Evolutionary conservation across 305 asterid genomes (phyloP), one percentile per base, ranked within the genome.

Genomic region (Salvia sclarea): DNA sequence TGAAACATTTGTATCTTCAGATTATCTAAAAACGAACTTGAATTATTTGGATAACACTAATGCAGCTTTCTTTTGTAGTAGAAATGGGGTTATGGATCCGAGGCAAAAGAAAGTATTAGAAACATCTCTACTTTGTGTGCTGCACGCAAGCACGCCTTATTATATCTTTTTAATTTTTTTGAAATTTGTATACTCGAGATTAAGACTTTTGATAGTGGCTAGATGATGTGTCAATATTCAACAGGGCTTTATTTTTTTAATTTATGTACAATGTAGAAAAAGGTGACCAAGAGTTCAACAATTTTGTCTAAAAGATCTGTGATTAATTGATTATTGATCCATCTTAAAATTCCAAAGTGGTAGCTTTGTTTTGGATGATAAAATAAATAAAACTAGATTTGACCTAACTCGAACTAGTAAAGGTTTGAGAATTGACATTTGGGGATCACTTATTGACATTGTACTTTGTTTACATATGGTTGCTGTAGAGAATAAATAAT

Each of bases 71-170:
- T 44, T 45, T 45, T 45, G 52, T 6, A 21, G 52, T 41, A 66
- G 6, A 49, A 2, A 40, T 35, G 37, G 60, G 66, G 37, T 66
- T 65, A 44, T 62, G 17, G 77, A 76, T 76, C 67, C 70, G 49
- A 76, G 66, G 77, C 33, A 28, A 59, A 4, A 40, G 21, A 13
- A 55, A 55, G 20, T 13, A 24, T 13, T 14, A 55, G 65, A 70
- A 48, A 59, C 70, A 52, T 60, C 64, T 52, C 30, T 11, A 67
- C 69, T 66, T 75, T 75, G 68, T 56, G 72, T 55, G 72, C 57
- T 9, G 63, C 79, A 69, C 68, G 68, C 77, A 62, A 52, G 48
- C 76, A 61, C 63, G 77, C 69, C 33, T 60, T 20, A 6, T 18
- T 44, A 17, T 25, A 9, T 35, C 8, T 16, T 25, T 13, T 49